Evolutionary conservation across 192 early-diverging fungal genomes (phyloP), one percentile per base, ranked within the genome.

Genomic region (Coemansia sp.): DNA sequence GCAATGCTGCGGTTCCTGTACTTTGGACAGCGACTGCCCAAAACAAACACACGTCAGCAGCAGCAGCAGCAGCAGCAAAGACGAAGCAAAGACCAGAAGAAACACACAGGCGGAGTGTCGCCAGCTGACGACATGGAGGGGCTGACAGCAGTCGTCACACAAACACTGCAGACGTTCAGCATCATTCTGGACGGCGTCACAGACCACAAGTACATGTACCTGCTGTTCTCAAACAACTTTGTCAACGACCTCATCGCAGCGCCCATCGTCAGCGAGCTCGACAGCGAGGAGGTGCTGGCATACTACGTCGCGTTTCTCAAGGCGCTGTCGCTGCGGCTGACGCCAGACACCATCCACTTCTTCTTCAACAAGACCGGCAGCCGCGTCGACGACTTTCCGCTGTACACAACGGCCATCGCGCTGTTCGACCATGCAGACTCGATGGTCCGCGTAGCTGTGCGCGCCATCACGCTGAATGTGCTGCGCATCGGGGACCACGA

Each of bases 281-380:
- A 75, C n/a, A 87, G 84, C 68, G 87, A 88, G 19, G 89, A 91
- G 61, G 82, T 86, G 28, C 70, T 89, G 57, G 79, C 82, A 0
- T 88, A 88, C 59, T 91, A 86, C 65, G 84, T 87, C 44, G 84
- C 85, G 10, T 83, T 91, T 9, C 81, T 91, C 58, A 87, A 89
- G 57, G 87, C 87, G 17, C 69, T 91, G 40, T 87, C 87, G 19
- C 72, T 87, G 50, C 85, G 85, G 55, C 79, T 91, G 42, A 85
- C 84, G 45, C 62, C 70, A 8, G 82, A 79, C 52, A 87, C 89
- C 0, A 82, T 87, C 23, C 81, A 74, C 61, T 85, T 88, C 40
- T 88, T 91, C 55, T 87, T 85, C 57, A 88, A 86, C 59, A 59
- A 73, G 60, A 48, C 45, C 6, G 45, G 45, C 2, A 22, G 23